phyloP scores from a whole-genome alignment of 129 eudicot species.

The Artemisia annua region DNA sequence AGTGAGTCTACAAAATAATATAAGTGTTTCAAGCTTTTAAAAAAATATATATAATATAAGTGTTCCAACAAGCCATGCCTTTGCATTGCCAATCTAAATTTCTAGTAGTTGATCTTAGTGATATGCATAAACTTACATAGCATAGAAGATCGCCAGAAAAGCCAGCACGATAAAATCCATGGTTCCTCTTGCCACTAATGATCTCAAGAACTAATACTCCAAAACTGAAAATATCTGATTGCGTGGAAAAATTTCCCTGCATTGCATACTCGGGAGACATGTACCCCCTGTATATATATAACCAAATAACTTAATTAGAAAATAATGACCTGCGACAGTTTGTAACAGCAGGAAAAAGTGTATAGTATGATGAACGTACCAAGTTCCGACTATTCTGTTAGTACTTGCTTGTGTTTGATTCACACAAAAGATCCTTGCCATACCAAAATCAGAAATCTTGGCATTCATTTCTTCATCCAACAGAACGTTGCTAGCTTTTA shows the following conservation, averaged over 20 bases:
- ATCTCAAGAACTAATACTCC: constrained; percentile 18
- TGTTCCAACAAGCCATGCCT: too few species aligned
- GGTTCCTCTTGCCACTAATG: constrained; percentile 20
- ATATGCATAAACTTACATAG: neutral
- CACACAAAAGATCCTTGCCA: constrained; percentile 13
- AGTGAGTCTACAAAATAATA: too few species aligned
- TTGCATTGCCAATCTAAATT: neutral
- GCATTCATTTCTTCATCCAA: constrained; percentile 12
- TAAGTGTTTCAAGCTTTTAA: too few species aligned
- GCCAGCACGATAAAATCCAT: constrained; percentile 1
- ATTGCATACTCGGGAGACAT: neutral
- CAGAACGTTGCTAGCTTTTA: constrained; percentile 3
- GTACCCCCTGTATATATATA: neutral
- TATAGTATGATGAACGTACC: neutral
- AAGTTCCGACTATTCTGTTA: constrained; percentile 15
- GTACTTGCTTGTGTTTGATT: constrained; percentile 21
- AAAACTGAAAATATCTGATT: constrained; percentile 12
- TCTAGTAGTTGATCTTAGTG: neutral
- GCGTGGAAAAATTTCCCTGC: constrained; percentile 13
- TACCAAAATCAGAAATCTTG: constrained; percentile 16
- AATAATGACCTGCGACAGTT: too few species aligned
- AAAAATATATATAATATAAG: too few species aligned
- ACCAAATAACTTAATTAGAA: neutral
- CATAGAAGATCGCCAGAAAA: constrained; percentile 17
- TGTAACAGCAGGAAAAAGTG: neutral